A percentile compares a stretch with the other conserved stretches of the same genome.
These are phyloP conservation scores for Capronia americana DNA, from an alignment of 2,329 filamentous ascomycete species.

Conservation along the genomic window DNA sequence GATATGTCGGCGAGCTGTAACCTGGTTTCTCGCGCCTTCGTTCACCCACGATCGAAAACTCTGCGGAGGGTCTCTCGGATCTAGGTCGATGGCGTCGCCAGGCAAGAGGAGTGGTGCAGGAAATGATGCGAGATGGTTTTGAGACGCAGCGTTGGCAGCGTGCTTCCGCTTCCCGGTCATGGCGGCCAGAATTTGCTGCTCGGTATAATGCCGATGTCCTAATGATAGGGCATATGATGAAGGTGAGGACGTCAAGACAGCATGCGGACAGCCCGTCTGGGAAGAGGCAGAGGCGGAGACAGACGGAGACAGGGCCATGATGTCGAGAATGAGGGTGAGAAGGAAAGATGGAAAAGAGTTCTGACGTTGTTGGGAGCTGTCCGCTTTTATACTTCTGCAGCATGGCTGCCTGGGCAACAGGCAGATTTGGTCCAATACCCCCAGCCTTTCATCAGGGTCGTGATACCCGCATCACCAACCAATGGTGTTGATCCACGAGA, in stretches of 20 bases:
- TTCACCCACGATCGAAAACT: constrained; percentile 60
- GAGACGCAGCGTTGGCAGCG: neutral
- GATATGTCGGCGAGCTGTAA: constrained; percentile 54
- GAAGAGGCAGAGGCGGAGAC: neutral
- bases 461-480: neutral
- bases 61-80: constrained; percentile 61
- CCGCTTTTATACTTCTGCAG: neutral
- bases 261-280: neutral
- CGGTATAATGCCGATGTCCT: neutral
- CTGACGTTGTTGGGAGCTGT: neutral
- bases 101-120: constrained; percentile 67
- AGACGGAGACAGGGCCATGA: neutral
- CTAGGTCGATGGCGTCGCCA: constrained; percentile 62
- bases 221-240: constrained; percentile 2
- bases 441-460: neutral
- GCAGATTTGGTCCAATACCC: neutral
- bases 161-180: constrained; percentile 9
- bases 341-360: neutral
- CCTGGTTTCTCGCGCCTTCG: constrained; percentile 56
- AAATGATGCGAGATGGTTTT: constrained; percentile 48
- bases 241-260: neutral
- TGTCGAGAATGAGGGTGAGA: neutral
- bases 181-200: constrained; percentile 1
- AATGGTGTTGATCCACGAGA: too few species aligned
- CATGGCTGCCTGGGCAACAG: neutral